These are phyloP conservation scores for Fusarium sp. DNA, from an alignment of 2,329 filamentous ascomycete species.

Conservation along the genomic window DNA sequence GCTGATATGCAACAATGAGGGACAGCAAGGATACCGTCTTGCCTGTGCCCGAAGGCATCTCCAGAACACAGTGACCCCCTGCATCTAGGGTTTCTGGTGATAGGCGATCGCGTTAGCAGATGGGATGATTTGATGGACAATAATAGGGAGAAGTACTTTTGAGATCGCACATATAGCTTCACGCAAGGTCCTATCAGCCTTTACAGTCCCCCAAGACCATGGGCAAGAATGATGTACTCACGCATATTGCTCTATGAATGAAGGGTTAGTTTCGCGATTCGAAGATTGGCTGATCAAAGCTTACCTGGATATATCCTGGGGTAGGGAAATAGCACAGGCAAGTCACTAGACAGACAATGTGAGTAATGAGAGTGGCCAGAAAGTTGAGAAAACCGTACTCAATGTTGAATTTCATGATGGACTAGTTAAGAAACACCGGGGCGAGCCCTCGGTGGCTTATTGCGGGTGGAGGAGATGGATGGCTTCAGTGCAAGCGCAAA, in stretches of 20 bases:
- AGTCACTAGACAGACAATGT: constrained; percentile 55
- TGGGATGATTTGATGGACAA: background rate
- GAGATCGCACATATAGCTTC: constrained; percentile 67
- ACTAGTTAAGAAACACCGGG: constrained; percentile 24
- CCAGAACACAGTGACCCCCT: constrained; percentile 93
- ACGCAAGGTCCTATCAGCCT: constrained; percentile 12
- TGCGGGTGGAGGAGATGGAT: constrained; percentile 12
- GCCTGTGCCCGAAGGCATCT: constrained; percentile 98
- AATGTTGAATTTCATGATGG: constrained; percentile 63
- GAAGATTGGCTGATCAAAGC: constrained; percentile 24
- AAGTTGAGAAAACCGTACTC: constrained; percentile 52
- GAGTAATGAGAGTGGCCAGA: constrained; percentile 19
- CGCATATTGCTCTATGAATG: constrained; percentile 64
- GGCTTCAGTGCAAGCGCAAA: constrained; percentile 11
- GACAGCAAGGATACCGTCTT: constrained; percentile 97
- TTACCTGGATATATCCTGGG: constrained; percentile 68
- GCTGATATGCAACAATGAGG: constrained; percentile 95
- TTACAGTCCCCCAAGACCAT: background rate
- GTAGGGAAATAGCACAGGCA: constrained; percentile 68
- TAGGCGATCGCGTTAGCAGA: constrained; percentile 10
- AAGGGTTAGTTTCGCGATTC: constrained; percentile 1
- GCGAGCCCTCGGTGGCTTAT: constrained; percentile 30
- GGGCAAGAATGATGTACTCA: constrained; percentile 45
- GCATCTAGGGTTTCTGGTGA: constrained; percentile 81
- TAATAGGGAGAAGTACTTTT: constrained; percentile 56